These are phyloP conservation scores for Solanum corneliomulleri DNA, from an alignment of 257 asterid genomes.

Conservation along the genomic window DNA sequence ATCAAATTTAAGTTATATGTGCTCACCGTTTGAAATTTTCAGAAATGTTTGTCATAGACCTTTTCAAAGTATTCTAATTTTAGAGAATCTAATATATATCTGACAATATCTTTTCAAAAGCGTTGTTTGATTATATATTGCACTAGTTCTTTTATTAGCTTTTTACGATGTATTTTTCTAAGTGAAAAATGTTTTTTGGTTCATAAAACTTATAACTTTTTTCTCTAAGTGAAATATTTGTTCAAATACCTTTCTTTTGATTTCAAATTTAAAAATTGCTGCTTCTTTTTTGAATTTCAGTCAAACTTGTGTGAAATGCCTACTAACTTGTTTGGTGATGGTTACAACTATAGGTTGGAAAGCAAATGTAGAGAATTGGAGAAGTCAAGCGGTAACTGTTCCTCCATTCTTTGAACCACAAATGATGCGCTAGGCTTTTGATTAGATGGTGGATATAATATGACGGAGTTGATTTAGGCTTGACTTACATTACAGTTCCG, in stretches of 20 bases:
- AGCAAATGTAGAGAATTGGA: not conserved
- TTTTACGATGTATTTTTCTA: not conserved
- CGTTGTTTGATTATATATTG: not conserved
- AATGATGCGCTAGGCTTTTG: not conserved
- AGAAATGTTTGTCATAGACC: not conserved
- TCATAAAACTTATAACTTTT: not conserved
- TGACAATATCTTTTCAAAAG: not conserved
- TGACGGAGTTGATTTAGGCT: fast-evolving
- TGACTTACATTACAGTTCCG: not conserved
- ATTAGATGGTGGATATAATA: not conserved
- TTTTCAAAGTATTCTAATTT: not conserved
- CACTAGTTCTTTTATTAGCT: not conserved
- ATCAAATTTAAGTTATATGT: not conserved
- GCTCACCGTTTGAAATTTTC: fast-evolving
- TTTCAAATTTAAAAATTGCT: not conserved
- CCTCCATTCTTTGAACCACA: not conserved
- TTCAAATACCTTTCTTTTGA: not conserved
- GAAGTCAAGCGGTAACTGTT: not conserved
- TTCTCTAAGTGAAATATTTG: not conserved
- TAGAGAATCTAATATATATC: not conserved
- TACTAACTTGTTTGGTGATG: not conserved
- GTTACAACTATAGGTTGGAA: not conserved
- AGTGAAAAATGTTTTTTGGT: not conserved
- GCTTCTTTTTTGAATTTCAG: not conserved
- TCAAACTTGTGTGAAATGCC: not conserved